Conservation (phyloP, 1,139 yeast species). For the Suhomyces taliae region DNA sequence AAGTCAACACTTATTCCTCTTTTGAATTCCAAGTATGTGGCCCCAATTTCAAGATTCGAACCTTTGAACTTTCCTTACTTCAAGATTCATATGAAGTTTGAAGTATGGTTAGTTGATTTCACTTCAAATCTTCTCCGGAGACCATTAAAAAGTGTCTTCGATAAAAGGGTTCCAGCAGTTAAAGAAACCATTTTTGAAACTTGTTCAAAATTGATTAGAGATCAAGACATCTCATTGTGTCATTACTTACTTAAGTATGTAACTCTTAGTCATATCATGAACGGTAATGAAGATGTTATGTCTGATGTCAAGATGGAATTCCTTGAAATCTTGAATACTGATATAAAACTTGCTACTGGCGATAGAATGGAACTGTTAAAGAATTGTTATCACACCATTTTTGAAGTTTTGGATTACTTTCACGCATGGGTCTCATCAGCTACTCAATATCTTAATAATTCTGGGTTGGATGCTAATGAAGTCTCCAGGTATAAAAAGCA, state of each 20-base stretch:
- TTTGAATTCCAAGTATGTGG: constrained; percentile 69
- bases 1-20: constrained; percentile 77
- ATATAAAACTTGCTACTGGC: constrained; percentile 44
- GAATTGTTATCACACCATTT: constrained; percentile 69
- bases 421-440: constrained; percentile 66
- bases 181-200: constrained; percentile 56
- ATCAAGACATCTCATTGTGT: constrained; percentile 69
- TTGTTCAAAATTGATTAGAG: constrained; percentile 66
- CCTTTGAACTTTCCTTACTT: constrained; percentile 36
- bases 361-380: constrained; percentile 57
- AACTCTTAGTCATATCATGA: constrained; percentile 63
- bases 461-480: constrained; percentile 20
- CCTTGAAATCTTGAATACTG: constrained; percentile 51
- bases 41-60: constrained; percentile 44
- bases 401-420: constrained; percentile 79
- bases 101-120: constrained; percentile 68
- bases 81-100: constrained; percentile 36
- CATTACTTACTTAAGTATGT: constrained; percentile 79
- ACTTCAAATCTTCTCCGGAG: constrained; percentile 64
- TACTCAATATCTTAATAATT: constrained; percentile 30
- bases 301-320: constrained; percentile 59
- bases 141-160: constrained; percentile 21
- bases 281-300: constrained; percentile 44
- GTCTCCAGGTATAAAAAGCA: constrained; percentile 25
- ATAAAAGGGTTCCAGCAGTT: constrained; percentile 9